These are phyloP conservation scores for Lathyrus oleraceus DNA, from an alignment of 306 rosid species.

Conservation along the genomic window DNA sequence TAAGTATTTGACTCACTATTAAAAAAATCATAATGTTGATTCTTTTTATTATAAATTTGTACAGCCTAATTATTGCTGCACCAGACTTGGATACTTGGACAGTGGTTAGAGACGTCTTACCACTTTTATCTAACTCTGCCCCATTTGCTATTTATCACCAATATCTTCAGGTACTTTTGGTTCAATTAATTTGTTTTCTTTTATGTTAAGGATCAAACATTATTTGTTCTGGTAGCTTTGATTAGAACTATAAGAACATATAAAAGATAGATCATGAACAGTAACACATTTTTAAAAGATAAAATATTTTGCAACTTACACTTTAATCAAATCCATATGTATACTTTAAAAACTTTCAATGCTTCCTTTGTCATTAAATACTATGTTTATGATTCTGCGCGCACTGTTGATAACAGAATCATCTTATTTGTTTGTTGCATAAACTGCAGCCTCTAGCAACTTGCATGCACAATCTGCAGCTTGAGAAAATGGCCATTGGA, in stretches of 20 bases:
- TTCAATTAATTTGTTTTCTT: too few species aligned
- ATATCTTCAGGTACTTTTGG: constrained; percentile 74
- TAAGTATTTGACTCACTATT: constrained; percentile 11
- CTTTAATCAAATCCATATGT: not conserved
- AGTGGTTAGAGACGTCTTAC: constrained; percentile 63
- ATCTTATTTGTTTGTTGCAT: constrained; percentile 20
- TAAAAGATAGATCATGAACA: not conserved
- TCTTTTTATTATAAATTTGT: constrained; percentile 7
- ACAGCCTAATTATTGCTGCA: constrained; percentile 86
- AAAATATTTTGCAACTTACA: not conserved
- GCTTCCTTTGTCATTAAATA: not conserved
- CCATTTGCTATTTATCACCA: constrained; percentile 95
- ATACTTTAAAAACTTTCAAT: constrained; percentile 1
- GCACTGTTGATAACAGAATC: not conserved
- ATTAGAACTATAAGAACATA: constrained; percentile 9
- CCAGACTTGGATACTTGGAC: constrained; percentile 82
- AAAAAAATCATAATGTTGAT: constrained; percentile 1
- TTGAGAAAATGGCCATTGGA: constrained; percentile 83
- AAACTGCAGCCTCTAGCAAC: constrained; percentile 81
- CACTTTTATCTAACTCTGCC: constrained; percentile 81
- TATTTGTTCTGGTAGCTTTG: constrained; percentile 15
- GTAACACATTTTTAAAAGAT: not conserved
- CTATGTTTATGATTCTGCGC: constrained; percentile 1
- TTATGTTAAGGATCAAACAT: too few species aligned
- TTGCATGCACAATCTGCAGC: constrained; percentile 92